These are phyloP conservation scores for Sambucus nigra DNA, from an alignment of 129 eudicot species.

Conservation along the genomic window DNA sequence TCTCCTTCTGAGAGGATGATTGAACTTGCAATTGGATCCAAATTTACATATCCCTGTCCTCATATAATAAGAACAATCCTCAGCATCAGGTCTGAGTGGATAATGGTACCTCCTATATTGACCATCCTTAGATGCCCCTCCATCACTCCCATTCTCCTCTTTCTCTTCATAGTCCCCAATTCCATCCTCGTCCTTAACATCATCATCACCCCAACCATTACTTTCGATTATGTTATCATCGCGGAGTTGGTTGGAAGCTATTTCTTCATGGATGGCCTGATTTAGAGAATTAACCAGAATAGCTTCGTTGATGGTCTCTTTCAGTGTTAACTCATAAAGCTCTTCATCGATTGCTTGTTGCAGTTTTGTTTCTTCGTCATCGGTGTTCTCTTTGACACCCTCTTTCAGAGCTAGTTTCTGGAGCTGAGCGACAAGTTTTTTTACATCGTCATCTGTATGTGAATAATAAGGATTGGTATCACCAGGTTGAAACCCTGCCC, in stretches of 20 bases:
- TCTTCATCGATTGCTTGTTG: slow-evolving; percentile 16
- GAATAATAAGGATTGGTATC: slow-evolving; percentile 8
- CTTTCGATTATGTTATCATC: slow-evolving; percentile 5
- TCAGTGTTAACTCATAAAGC: slow-evolving; percentile 14
- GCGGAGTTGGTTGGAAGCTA: background rate
- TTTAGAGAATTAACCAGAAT: background rate
- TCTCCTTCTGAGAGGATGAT: slow-evolving; percentile 61
- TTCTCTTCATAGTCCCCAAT: slow-evolving; percentile 13
- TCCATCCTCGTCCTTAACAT: slow-evolving; percentile 8
- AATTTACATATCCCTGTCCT: slow-evolving; percentile 68
- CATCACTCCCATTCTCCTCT: slow-evolving; percentile 6
- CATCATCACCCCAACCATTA: slow-evolving; percentile 1
- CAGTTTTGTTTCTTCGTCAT: slow-evolving; percentile 18
- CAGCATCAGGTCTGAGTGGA: slow-evolving; percentile 79
- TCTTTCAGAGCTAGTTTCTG: slow-evolving; percentile 19
- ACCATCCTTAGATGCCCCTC: slow-evolving; percentile 15
- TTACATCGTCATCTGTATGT: slow-evolving; percentile 3
- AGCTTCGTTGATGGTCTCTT: slow-evolving; percentile 23
- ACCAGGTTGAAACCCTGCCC: slow-evolving; percentile 13
- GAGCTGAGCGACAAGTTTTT: slow-evolving; percentile 11
- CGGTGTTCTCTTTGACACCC: background rate
- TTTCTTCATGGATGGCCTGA: background rate
- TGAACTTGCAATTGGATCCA: slow-evolving; percentile 79
- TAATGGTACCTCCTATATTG: slow-evolving; percentile 29
- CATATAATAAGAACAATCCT: slow-evolving; percentile 72